These are phyloP conservation scores for Fraxinus platypoda DNA, from an alignment of 305 asterid genomes.

Conservation along the genomic window DNA sequence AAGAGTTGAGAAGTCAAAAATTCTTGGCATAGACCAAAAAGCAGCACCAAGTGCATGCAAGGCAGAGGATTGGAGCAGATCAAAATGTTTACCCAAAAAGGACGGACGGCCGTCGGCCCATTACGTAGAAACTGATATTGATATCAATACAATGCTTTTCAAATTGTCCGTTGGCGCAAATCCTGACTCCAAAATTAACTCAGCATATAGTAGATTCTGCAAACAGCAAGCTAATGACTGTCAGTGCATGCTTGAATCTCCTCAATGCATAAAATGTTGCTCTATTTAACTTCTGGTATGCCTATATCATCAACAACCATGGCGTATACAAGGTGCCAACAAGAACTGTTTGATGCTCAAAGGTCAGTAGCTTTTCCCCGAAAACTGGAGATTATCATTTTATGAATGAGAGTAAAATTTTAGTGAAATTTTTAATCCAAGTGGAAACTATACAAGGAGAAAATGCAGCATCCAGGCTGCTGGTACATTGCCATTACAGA, in stretches of 20 bases:
- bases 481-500: neutral
- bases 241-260: neutral
- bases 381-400: neutral
- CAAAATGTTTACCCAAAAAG: neutral
- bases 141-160: neutral
- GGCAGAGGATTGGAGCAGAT: neutral
- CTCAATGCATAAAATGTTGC: neutral
- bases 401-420: neutral
- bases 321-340: neutral
- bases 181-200: neutral
- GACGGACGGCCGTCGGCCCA: neutral
- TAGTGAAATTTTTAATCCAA: neutral
- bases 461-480: neutral
- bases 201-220: neutral
- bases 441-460: neutral
- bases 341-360: neutral
- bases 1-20: neutral
- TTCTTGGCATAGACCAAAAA: neutral
- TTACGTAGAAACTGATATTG: neutral
- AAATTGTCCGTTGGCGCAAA: neutral
- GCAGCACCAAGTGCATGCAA: neutral
- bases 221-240: neutral
- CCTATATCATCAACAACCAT: neutral
- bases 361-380: neutral
- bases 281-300: neutral